Percentiles rank a stretch among this genome's conserved stretches.
These are phyloP conservation scores for Talaromyces sp. DNA, from an alignment of 2,329 filamentous ascomycete genomes.

Conservation along the genomic window DNA sequence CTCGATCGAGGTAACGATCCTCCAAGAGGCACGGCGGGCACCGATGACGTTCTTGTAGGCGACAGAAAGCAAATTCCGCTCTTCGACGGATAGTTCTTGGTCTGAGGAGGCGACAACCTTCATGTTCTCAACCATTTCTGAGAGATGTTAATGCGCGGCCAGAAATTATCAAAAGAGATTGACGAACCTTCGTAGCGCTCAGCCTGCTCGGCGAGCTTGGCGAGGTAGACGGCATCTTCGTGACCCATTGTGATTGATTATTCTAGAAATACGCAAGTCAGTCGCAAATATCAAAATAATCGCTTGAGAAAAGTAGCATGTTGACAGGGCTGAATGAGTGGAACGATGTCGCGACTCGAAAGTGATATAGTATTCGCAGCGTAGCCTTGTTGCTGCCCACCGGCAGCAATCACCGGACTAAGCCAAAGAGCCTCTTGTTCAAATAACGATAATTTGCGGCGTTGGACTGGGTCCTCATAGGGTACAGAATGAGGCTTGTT, in stretches of 20 bases:
- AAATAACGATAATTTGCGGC: not conserved
- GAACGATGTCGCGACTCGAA: not conserved
- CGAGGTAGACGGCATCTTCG: slow-evolving; percentile 98
- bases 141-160: slow-evolving; percentile 20
- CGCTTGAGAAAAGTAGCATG: slow-evolving; percentile 1
- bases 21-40: slow-evolving; percentile 96
- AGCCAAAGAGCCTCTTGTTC: not conserved
- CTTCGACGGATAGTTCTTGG: slow-evolving; percentile 79
- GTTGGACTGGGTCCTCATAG: not conserved
- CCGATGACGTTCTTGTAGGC: slow-evolving; percentile 99
- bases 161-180: not conserved
- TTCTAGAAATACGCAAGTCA: slow-evolving; percentile 26
- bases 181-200: slow-evolving; percentile 97
- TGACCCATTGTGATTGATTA: slow-evolving; percentile 78
- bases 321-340: not conserved
- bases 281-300: not conserved
- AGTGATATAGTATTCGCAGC: not conserved
- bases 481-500: not conserved
- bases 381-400: not conserved
- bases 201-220: slow-evolving; percentile 99
- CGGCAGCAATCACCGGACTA: not conserved
- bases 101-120: slow-evolving; percentile 92
- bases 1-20: slow-evolving; percentile 99
- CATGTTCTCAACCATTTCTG: slow-evolving; percentile 99
- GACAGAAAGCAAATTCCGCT: slow-evolving; percentile 90